These are phyloP conservation scores for Colletotrichum euphorbiae DNA, from an alignment of 2,329 filamentous ascomycete genomes.

Conservation along the genomic window DNA sequence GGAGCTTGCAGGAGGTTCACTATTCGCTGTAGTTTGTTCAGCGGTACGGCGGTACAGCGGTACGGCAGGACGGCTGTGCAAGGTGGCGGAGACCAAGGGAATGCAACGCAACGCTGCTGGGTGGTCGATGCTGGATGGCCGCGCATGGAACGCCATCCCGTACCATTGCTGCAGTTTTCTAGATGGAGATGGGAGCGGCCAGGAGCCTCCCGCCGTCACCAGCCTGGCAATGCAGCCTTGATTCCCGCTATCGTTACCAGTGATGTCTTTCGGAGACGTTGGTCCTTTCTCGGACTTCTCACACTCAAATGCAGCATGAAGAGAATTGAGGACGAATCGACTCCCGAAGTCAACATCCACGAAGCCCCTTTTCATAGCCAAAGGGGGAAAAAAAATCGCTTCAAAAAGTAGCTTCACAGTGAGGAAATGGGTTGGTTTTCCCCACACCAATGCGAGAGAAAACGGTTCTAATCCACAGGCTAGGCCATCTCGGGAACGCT, in stretches of 20 bases:
- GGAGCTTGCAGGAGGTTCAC: not conserved
- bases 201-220: conserved; percentile 38
- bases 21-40: not conserved
- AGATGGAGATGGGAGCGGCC: conserved; percentile 28
- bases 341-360: not conserved
- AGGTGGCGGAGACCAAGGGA: conserved; percentile 17
- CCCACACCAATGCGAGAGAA: conserved; percentile 33
- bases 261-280: conserved; percentile 7
- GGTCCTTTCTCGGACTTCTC: not conserved
- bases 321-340: not conserved
- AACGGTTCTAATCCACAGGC: conserved; percentile 26
- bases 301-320: conserved; percentile 10
- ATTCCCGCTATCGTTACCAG: conserved; percentile 25
- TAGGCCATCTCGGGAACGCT: conserved; percentile 27
- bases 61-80: conserved; percentile 7
- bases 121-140: conserved; percentile 11
- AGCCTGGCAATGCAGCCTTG: conserved; percentile 33
- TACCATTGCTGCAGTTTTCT: too few relatives aligned
- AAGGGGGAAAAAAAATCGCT: not conserved
- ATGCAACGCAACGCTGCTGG: conserved; percentile 29
- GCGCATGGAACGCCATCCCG: not conserved
- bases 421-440: conserved; percentile 38
- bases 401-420: conserved; percentile 24
- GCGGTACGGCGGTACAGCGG: conserved; percentile 23
- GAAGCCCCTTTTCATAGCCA: conserved; percentile 15